phyloP scores from a whole-genome alignment of 306 rosid species.

The Heteromeles arbutifolia region DNA sequence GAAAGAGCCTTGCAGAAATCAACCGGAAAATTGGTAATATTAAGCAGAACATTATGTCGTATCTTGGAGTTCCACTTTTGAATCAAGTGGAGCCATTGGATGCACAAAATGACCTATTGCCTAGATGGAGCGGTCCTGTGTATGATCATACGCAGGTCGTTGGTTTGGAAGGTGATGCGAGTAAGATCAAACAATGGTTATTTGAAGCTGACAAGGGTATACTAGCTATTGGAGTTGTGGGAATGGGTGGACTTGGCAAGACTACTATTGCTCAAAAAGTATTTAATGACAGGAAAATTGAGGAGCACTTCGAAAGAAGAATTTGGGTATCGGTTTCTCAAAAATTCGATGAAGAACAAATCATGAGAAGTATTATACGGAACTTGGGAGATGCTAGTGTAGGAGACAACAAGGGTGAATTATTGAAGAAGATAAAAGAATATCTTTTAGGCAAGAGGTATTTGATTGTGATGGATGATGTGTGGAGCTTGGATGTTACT shows the following conservation, averaged over 20 bases:
- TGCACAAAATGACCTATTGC: slow-evolving; percentile 14
- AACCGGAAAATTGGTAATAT: background rate
- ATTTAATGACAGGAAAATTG: slow-evolving; percentile 17
- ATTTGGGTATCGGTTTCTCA: slow-evolving; percentile 34
- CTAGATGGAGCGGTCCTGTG: slow-evolving; percentile 32
- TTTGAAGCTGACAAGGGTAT: slow-evolving; percentile 18
- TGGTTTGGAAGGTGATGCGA: slow-evolving; percentile 28
- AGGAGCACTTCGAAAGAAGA: slow-evolving; percentile 23
- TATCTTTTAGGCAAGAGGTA: slow-evolving; percentile 23
- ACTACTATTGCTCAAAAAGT: slow-evolving; percentile 28
- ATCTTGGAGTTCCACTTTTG: slow-evolving; percentile 15
- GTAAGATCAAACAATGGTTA: slow-evolving; percentile 25
- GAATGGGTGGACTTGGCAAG: slow-evolving; percentile 33
- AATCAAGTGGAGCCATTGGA: background rate
- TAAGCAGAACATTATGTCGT: slow-evolving; percentile 12
- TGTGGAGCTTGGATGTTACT: slow-evolving; percentile 16
- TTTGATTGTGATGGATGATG: slow-evolving; percentile 34
- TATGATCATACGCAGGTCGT: slow-evolving; percentile 33
- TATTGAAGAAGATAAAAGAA: slow-evolving; percentile 19
- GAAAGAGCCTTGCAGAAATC: slow-evolving; percentile 22
- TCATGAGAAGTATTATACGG: slow-evolving; percentile 26
- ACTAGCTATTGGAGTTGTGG: slow-evolving; percentile 28
- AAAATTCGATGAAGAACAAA: slow-evolving; percentile 23
- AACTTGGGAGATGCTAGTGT: slow-evolving; percentile 26
- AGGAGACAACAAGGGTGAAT: slow-evolving; percentile 11